Conservation (phyloP, 805 yeast genomes). For the Priceomyces carsonii region DNA sequence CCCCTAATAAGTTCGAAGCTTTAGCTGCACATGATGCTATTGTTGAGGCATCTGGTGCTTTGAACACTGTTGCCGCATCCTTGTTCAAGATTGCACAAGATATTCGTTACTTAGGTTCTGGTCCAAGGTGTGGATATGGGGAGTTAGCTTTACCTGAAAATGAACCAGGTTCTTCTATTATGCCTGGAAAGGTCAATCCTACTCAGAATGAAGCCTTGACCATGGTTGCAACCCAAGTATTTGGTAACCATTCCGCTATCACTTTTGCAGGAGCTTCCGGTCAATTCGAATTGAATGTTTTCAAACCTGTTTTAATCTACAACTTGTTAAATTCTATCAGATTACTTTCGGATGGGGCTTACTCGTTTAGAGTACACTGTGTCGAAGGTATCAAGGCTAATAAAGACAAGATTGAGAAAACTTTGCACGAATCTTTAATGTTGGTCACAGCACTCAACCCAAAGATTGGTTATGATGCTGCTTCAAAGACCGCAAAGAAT, state of each 20-base stretch:
- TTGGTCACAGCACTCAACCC: slow-evolving; percentile 98
- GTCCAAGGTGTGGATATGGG: slow-evolving; percentile 99
- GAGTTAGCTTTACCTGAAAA: slow-evolving; percentile 94
- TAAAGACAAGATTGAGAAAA: slow-evolving; percentile 79
- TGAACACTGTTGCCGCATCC: slow-evolving; percentile 92
- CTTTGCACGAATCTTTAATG: slow-evolving; percentile 94
- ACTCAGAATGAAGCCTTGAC: slow-evolving; percentile 99
- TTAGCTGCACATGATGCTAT: slow-evolving; percentile 98
- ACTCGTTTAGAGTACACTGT: slow-evolving; percentile 92
- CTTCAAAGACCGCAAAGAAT: slow-evolving; percentile 97
- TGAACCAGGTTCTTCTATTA: slow-evolving; percentile 98
- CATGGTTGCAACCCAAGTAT: slow-evolving; percentile 97
- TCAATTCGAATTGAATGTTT: slow-evolving; percentile 96
- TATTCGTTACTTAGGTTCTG: slow-evolving; percentile 96
- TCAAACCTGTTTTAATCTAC: slow-evolving; percentile 93
- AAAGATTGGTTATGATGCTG: slow-evolving; percentile 96
- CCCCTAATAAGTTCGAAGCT: slow-evolving; percentile 99
- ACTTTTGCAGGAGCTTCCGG: slow-evolving; percentile 99
- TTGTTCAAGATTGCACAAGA: slow-evolving; percentile 96
- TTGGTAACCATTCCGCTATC: slow-evolving; percentile 94
- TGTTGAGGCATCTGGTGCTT: slow-evolving; percentile 96
- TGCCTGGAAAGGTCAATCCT: slow-evolving; percentile 99
- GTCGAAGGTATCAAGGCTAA: slow-evolving; percentile 94
- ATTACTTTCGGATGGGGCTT: slow-evolving; percentile 83
- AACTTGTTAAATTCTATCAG: slow-evolving; percentile 87